phyloP scores from a whole-genome alignment of 345 rosid species.

The Iberis pinnata region DNA sequence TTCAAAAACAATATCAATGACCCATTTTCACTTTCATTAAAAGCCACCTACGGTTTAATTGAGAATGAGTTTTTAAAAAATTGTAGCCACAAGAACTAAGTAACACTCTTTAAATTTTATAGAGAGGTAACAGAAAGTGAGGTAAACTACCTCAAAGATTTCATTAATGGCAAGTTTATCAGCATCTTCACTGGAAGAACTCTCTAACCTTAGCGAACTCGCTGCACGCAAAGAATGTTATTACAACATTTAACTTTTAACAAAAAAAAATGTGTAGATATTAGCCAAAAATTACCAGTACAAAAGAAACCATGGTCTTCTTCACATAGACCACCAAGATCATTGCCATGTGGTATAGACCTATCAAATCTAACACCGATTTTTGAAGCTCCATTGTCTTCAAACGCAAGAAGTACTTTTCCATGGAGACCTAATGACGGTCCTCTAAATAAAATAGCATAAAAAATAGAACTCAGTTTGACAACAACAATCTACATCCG shows the following conservation, averaged over 20 bases:
- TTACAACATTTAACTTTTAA: conserved; percentile 2
- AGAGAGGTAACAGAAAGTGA: background rate
- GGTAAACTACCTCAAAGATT: conserved; percentile 61
- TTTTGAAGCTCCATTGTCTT: conserved; percentile 79
- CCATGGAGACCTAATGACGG: conserved; percentile 76
- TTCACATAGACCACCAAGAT: conserved; percentile 92
- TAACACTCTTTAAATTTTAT: background rate
- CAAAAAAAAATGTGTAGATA: background rate
- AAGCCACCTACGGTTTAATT: conserved; percentile 48
- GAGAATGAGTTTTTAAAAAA: background rate
- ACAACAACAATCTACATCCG: conserved; percentile 1
- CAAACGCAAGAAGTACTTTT: conserved; percentile 83
- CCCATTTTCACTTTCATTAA: conserved; percentile 53
- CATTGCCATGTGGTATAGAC: conserved; percentile 75
- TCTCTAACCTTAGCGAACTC: conserved; percentile 73
- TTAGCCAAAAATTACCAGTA: conserved; percentile 41
- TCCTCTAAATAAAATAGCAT: conserved; percentile 43
- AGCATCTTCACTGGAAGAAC: conserved; percentile 67
- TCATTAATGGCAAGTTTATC: conserved; percentile 79
- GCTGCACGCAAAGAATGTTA: conserved; percentile 38
- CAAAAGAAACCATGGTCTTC: conserved; percentile 89
- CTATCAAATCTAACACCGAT: conserved; percentile 92
- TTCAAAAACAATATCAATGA: conserved; percentile 75
- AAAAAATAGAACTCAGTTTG: background rate
- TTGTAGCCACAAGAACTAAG: conserved; percentile 1